Evolutionary conservation across 495 filamentous ascomycete genomes (phyloP).

Genomic region (Cudoniella acicularis): DNA sequence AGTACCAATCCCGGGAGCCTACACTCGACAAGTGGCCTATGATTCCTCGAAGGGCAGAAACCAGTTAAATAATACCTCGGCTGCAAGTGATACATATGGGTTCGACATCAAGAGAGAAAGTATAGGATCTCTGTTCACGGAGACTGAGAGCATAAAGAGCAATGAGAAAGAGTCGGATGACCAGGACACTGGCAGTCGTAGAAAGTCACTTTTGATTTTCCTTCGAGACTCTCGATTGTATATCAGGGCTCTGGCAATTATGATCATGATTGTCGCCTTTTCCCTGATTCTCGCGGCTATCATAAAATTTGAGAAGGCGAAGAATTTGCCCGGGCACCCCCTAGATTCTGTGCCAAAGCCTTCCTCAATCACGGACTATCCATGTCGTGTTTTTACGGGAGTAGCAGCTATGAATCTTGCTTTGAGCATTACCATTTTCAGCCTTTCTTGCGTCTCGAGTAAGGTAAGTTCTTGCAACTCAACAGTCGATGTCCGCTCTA

Average conservation of each 20-base stretch:
- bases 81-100: neutral
- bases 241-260: constrained; percentile 12
- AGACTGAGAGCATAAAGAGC: neutral
- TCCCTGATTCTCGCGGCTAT: constrained; percentile 15
- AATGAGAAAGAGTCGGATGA: neutral
- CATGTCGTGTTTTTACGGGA: constrained; percentile 14
- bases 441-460: constrained; percentile 9
- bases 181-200: neutral
- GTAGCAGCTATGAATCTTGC: constrained; percentile 14
- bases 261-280: constrained; percentile 14
- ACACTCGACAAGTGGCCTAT: neutral
- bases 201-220: constrained; percentile 11
- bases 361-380: constrained; percentile 14
- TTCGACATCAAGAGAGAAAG: neutral
- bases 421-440: constrained; percentile 10
- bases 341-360: constrained; percentile 8
- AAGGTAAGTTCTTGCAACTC: constrained; percentile 2
- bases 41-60: neutral
- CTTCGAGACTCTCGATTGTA: constrained; percentile 3
- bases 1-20: neutral
- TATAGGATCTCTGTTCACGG: neutral
- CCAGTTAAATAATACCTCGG: neutral
- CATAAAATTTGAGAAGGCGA: constrained; percentile 11
- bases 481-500: no score
- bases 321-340: constrained; percentile 1